phyloP scores from a whole-genome alignment of 2,329 filamentous ascomycete species.

The Xylaria sp. region DNA sequence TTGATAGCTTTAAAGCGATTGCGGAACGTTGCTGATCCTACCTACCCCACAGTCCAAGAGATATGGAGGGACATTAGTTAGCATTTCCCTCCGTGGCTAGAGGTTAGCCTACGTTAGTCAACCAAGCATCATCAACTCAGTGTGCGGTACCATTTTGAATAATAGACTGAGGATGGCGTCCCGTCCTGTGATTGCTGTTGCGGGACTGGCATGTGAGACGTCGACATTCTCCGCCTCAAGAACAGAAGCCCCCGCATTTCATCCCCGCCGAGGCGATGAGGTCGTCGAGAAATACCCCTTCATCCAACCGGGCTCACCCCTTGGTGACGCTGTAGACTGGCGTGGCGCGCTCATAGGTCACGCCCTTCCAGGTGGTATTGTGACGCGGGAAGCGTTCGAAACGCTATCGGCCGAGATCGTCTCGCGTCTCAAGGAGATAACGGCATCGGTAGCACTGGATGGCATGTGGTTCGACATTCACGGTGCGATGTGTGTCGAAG shows the following conservation, averaged over 20 bases:
- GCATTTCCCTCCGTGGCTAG: background rate
- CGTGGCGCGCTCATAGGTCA: slow-evolving; percentile 62
- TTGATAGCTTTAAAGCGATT: background rate
- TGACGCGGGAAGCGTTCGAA: slow-evolving; percentile 59
- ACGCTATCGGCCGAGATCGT: slow-evolving; percentile 53
- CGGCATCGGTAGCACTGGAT: slow-evolving; percentile 51
- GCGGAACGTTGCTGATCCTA: background rate
- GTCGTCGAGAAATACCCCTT: slow-evolving; percentile 59
- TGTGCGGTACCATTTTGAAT: background rate
- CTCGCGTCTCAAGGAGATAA: slow-evolving; percentile 53
- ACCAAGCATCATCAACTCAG: background rate
- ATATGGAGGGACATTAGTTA: too few relatives aligned
- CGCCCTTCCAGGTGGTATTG: slow-evolving; percentile 60
- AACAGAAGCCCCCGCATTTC: slow-evolving; percentile 60
- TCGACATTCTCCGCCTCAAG: slow-evolving; percentile 63
- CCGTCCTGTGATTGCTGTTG: slow-evolving; percentile 59
- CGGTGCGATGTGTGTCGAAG: slow-evolving; percentile 65
- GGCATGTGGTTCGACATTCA: slow-evolving; percentile 67
- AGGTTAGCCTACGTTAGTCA: background rate
- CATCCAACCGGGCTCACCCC: slow-evolving; percentile 53
- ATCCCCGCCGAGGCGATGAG: slow-evolving; percentile 56
- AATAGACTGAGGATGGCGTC: slow-evolving; percentile 31
- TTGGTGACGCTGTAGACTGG: slow-evolving; percentile 59
- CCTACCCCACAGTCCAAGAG: slow-evolving; percentile 14
- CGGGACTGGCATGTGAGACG: slow-evolving; percentile 64